Conservation (phyloP, 768 basidiomycete genomes). For the Rhodotorula diobovata region DNA sequence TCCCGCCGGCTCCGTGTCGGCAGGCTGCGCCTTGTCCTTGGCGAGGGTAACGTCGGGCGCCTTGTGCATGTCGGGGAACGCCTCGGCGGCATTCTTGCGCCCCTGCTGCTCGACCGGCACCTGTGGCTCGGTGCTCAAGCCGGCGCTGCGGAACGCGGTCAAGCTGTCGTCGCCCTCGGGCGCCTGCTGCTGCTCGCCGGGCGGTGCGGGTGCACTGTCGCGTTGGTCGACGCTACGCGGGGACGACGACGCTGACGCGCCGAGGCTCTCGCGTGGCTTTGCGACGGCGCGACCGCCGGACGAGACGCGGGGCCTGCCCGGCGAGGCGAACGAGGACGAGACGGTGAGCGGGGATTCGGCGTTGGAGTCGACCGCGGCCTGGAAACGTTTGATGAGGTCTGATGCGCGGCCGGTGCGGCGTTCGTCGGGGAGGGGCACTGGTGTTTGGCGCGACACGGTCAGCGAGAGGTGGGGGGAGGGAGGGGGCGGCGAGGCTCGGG, state of each 20-base stretch:
- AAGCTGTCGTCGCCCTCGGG: too few species aligned
- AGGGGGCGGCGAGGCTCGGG: neutral
- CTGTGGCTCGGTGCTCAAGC: neutral
- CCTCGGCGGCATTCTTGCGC: slow-evolving; percentile 11
- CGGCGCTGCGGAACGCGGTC: slow-evolving; percentile 6
- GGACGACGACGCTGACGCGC: neutral
- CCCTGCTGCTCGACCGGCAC: slow-evolving; percentile 3
- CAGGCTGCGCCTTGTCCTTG: neutral
- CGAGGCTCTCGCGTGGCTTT: neutral
- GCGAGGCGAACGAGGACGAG: slow-evolving; percentile 15
- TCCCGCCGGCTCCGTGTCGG: neutral
- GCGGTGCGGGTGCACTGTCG: neutral
- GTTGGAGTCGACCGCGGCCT: slow-evolving; percentile 9
- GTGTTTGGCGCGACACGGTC: too few species aligned
- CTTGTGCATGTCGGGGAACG: slow-evolving; percentile 21
- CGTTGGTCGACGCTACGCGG: too few species aligned
- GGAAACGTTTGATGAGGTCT: slow-evolving; percentile 31
- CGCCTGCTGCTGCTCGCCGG: neutral
- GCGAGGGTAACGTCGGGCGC: slow-evolving; percentile 1
- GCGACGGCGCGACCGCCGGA: neutral
- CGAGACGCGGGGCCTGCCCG: slow-evolving; percentile 3
- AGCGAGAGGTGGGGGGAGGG: too few species aligned
- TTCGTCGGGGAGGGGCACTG: slow-evolving; percentile 25
- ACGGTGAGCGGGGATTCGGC: slow-evolving; percentile 4
- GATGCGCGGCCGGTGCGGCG: slow-evolving; percentile 1